These are phyloP conservation scores for Leonotis leonurus DNA, from an alignment of 257 asterid species.

Conservation along the genomic window DNA sequence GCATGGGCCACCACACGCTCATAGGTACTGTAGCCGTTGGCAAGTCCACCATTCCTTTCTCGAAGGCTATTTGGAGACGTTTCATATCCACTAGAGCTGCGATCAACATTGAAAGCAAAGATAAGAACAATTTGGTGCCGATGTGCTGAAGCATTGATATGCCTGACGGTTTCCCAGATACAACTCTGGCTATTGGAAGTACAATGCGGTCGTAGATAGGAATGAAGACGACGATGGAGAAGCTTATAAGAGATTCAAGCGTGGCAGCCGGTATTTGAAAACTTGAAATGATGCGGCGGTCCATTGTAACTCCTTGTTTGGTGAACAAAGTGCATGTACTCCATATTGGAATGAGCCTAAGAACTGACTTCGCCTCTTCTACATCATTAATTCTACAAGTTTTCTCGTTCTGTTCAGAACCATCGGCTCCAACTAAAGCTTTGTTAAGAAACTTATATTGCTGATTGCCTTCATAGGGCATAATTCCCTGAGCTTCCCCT, in stretches of 20 bases:
- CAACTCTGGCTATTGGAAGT: slow-evolving; percentile 40
- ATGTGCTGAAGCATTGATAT: slow-evolving; percentile 51
- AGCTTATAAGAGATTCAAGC: slow-evolving; percentile 32
- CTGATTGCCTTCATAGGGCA: slow-evolving; percentile 32
- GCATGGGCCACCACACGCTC: slow-evolving; percentile 74
- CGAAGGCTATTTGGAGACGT: slow-evolving; percentile 38
- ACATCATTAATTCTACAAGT: slow-evolving; percentile 27
- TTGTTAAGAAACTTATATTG: slow-evolving; percentile 52
- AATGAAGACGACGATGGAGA: slow-evolving; percentile 32
- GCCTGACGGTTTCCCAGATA: slow-evolving; percentile 45
- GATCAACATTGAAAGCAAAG: slow-evolving; percentile 31
- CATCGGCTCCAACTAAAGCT: slow-evolving; percentile 38
- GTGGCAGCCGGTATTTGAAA: slow-evolving; percentile 54
- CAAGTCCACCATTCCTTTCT: slow-evolving; percentile 30
- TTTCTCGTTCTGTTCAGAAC: slow-evolving; percentile 20
- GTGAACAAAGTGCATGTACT: slow-evolving; percentile 46
- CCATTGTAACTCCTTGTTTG: slow-evolving; percentile 56
- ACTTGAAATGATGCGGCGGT: slow-evolving; percentile 37
- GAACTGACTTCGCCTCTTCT: slow-evolving; percentile 50
- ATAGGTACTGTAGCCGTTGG: slow-evolving; percentile 45
- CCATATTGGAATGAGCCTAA: slow-evolving; percentile 59
- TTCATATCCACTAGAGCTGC: slow-evolving; percentile 50
- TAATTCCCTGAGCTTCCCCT: slow-evolving; percentile 34
- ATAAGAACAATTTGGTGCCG: slow-evolving; percentile 38
- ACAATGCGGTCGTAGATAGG: slow-evolving; percentile 51